Base-by-base conservation (phyloP, 2,329 filamentous ascomycete genomes). In the Pseudophaeomoniella oleicola region DNA sequence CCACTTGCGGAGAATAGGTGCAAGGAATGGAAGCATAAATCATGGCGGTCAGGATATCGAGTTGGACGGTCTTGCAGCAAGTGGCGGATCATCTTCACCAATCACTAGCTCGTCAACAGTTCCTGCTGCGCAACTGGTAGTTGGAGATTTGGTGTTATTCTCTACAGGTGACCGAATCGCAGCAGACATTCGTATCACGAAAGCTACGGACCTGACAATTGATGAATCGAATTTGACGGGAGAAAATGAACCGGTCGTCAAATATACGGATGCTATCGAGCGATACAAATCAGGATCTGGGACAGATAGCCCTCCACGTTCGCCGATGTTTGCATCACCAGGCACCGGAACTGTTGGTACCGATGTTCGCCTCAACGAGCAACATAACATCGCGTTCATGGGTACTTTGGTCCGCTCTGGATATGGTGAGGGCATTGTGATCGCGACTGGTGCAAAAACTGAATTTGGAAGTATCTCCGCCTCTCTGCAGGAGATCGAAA, bases 181-280 rank as follows among this genome's bases (percentile, higher is more conserved):
- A 4, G 90, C 90, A 38, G 90, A 98, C 53, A 81, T 98, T 48
- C 80, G 90, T 32, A 93, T 98, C 37, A 96, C 85, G 5, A 80
- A 84, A 52, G 82, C 87, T 9, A 75, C 83, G 5, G 86, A 96
- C 54, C 66, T 98, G 36, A 84, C 85, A 30, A 93, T 98, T 45
- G 92, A 98, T 55, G 87, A 90, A 49, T 96, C 90, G 10, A 98
- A 98, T 52, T 62, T 98, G 40, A 98, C 90, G 0, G 90, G 90
- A 41, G 90, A 98, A 58, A 96, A 94, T 42, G 86, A 96, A 49
- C 87, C 90, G 3, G 84, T 96, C 4, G 68, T 75, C 33, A 84
- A 98, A 52, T 76, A 73, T 9, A 66, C 79, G 2, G 75, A 83
- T 14, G 72, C 76, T 1, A 54, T 79, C 34, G 48, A 47, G 40